phyloP scores from a whole-genome alignment of 2,329 filamentous ascomycete species.

The Aureobasidium sp. region DNA sequence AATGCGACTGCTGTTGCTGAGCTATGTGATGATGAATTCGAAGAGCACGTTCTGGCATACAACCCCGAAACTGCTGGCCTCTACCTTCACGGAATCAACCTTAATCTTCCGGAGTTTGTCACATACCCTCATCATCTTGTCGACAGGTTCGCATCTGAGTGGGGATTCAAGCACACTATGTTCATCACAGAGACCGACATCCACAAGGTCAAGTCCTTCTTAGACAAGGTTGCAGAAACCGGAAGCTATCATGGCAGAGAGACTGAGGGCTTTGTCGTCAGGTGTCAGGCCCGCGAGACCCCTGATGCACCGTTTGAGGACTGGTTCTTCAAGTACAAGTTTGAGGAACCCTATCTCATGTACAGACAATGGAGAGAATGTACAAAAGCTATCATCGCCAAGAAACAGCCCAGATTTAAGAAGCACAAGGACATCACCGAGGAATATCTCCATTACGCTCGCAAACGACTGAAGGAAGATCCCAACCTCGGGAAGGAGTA shows the following conservation, averaged over 20 bases:
- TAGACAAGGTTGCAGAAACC: slow-evolving; percentile 87
- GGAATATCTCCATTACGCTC: slow-evolving; percentile 88
- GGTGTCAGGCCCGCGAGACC: slow-evolving; percentile 75
- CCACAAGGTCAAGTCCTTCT: slow-evolving; percentile 77
- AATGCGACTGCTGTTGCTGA: slow-evolving; percentile 98
- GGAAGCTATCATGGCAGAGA: slow-evolving; percentile 92
- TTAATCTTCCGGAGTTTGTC: slow-evolving; percentile 92
- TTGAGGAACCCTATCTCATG: slow-evolving; percentile 98
- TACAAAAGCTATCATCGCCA: slow-evolving; percentile 87
- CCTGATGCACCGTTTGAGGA: slow-evolving; percentile 71
- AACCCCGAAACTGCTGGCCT: slow-evolving; percentile 84
- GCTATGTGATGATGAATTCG: slow-evolving; percentile 95
- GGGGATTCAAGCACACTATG: slow-evolving; percentile 94
- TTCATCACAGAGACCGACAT: slow-evolving; percentile 82
- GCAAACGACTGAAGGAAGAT: slow-evolving; percentile 74
- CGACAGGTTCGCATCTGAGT: slow-evolving; percentile 88
- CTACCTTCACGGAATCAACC: slow-evolving; percentile 96
- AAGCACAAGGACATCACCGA: slow-evolving; percentile 93
- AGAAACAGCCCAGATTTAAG: slow-evolving; percentile 78
- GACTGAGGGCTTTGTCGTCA: slow-evolving; percentile 96
- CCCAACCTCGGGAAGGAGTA: slow-evolving; percentile 76
- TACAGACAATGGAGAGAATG: slow-evolving; percentile 99
- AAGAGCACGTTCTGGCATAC: slow-evolving; percentile 97
- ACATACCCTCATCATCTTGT: slow-evolving; percentile 89
- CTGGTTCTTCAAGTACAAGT: slow-evolving; percentile 99